Evolutionary conservation across 306 rosid genomes (phyloP).

Genomic region (Vicia sativa): DNA sequence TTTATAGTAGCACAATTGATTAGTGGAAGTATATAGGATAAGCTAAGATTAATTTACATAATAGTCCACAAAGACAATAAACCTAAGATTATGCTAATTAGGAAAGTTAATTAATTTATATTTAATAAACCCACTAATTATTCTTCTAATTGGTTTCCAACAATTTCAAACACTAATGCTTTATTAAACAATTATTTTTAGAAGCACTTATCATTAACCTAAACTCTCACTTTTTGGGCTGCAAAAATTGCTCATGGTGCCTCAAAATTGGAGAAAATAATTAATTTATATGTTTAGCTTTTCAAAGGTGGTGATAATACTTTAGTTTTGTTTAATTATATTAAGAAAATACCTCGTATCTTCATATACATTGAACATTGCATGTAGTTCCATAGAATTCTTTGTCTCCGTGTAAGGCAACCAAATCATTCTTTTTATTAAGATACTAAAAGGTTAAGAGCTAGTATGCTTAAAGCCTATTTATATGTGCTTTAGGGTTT

Average conservation of each 20-base stretch:
- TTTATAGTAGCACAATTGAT: constrained; percentile 3
- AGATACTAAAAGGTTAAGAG: constrained; percentile 3
- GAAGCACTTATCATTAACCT: constrained; percentile 37
- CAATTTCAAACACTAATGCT: constrained; percentile 26
- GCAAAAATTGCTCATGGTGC: constrained; percentile 33
- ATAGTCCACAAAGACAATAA: neutral
- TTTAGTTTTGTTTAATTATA: constrained; percentile 29
- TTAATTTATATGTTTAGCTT: constrained; percentile 11
- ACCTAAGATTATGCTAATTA: constrained; percentile 7
- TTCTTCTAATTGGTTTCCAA: constrained; percentile 37
- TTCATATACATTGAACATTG: constrained; percentile 41
- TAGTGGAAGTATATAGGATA: constrained; percentile 15
- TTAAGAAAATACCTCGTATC: constrained; percentile 15
- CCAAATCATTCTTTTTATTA: constrained; percentile 33
- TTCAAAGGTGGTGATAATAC: constrained; percentile 14
- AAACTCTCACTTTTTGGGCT: constrained; percentile 36
- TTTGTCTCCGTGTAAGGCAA: constrained; percentile 35
- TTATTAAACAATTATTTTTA: neutral
- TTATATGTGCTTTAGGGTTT: neutral
- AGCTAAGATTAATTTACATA: constrained; percentile 24
- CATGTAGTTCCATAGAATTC: constrained; percentile 26
- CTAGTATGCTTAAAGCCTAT: constrained; percentile 4
- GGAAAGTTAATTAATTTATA: constrained; percentile 29
- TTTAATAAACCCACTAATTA: constrained; percentile 34
- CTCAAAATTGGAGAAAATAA: constrained; percentile 28